phyloP scores from a whole-genome alignment of 345 rosid genomes.

The Brassica napus region DNA sequence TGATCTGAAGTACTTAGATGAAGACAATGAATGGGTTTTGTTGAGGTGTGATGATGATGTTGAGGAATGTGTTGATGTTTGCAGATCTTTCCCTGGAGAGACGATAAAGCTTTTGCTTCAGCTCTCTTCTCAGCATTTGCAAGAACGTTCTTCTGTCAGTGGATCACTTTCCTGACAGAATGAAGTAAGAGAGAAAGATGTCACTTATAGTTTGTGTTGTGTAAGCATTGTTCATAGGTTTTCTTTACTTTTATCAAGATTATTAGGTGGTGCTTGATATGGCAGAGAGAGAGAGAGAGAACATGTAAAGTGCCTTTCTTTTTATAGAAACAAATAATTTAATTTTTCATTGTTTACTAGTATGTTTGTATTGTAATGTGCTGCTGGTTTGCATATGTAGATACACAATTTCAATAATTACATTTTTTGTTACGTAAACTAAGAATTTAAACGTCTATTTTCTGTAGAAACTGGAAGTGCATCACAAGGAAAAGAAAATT shows the following conservation, averaged over 20 bases:
- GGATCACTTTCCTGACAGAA: slow-evolving; percentile 41
- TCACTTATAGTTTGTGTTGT: slow-evolving; percentile 47
- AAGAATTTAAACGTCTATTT: not conserved
- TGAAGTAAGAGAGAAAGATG: not conserved
- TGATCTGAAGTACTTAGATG: slow-evolving; percentile 86
- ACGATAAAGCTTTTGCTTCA: slow-evolving; percentile 70
- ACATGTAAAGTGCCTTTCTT: slow-evolving; percentile 29
- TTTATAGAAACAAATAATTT: not conserved
- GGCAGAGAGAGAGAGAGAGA: not conserved
- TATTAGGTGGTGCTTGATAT: slow-evolving; percentile 4
- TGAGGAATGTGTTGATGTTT: slow-evolving; percentile 77
- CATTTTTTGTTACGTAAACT: not conserved
- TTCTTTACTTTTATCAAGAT: slow-evolving; percentile 13
- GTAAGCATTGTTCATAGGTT: slow-evolving; percentile 32
- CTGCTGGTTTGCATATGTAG: slow-evolving; percentile 24
- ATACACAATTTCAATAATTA: slow-evolving; percentile 4
- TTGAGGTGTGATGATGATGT: slow-evolving; percentile 88
- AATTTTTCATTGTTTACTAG: slow-evolving; percentile 4
- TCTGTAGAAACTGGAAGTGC: not conserved
- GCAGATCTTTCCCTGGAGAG: slow-evolving; percentile 49
- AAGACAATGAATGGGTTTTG: slow-evolving; percentile 88
- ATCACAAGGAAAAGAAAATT: not conserved
- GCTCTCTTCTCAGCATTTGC: slow-evolving; percentile 52
- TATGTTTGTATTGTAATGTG: slow-evolving; percentile 16
- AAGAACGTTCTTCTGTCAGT: slow-evolving; percentile 47